Conservation (phyloP, 371 early-diverging fungal genomes). For the Mortierella sp. region DNA sequence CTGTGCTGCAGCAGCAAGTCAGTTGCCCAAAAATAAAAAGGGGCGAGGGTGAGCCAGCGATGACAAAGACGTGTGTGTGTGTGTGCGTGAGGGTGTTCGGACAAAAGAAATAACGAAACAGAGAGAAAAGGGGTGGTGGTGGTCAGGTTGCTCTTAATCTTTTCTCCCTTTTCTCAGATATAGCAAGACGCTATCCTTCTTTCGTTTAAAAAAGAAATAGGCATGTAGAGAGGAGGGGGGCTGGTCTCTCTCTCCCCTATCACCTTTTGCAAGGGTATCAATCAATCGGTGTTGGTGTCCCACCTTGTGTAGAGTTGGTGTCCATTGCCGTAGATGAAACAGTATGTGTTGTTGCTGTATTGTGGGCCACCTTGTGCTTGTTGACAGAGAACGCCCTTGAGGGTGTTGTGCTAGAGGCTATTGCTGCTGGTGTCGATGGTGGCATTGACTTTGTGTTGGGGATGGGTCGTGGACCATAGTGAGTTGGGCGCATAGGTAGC, state of each 20-base stretch:
- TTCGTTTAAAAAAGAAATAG: background rate
- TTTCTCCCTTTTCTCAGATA: background rate
- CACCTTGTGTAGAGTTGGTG: background rate
- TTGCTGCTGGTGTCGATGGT: background rate
- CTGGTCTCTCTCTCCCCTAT: background rate
- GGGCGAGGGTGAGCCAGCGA: constrained; percentile 13
- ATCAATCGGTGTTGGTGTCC: background rate
- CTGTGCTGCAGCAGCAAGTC: constrained; percentile 19
- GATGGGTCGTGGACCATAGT: background rate
- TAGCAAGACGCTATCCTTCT: background rate
- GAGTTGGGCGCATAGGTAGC: background rate
- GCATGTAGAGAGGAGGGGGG: background rate
- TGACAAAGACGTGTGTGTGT: constrained; percentile 7
- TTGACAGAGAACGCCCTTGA: background rate
- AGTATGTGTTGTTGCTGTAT: background rate
- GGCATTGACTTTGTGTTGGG: background rate
- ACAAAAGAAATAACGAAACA: background rate
- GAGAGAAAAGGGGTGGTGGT: background rate
- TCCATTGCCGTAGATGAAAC: background rate
- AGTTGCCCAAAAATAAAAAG: constrained; percentile 45
- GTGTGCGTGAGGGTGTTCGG: background rate
- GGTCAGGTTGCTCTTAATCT: background rate
- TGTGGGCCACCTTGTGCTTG: background rate
- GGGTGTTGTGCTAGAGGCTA: background rate
- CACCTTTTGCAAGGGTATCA: background rate